Evolutionary conservation across 139 green algal genomes (phyloP).

Genomic region (Chlamydomonas asymmetrica): DNA sequence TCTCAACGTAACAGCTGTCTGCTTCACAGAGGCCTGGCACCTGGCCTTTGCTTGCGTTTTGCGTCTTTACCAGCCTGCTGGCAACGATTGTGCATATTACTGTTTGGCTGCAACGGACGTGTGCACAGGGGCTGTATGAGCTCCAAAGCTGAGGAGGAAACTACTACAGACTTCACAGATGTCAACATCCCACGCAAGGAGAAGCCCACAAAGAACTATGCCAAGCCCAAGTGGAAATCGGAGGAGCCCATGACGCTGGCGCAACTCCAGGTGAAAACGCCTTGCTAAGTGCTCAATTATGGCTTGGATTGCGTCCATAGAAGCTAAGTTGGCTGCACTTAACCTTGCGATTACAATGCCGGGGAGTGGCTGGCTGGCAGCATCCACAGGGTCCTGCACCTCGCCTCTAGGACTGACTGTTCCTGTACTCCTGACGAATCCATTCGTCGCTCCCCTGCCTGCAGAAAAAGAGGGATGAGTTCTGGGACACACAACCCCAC

Average conservation of each 20-base stretch:
- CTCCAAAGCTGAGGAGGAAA: too few relatives aligned
- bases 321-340: background rate
- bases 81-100: too few relatives aligned
- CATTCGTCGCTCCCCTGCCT: background rate
- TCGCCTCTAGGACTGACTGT: background rate
- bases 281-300: too few relatives aligned
- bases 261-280: constrained; percentile 48
- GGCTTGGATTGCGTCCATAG: background rate
- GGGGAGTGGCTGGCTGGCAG: background rate
- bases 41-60: too few relatives aligned
- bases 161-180: too few relatives aligned
- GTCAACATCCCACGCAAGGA: constrained; percentile 11
- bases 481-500: constrained; percentile 90
- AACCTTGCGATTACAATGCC: background rate
- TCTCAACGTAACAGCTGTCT: too few relatives aligned
- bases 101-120: too few relatives aligned
- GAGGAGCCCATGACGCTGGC: constrained; percentile 43
- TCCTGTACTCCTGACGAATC: background rate
- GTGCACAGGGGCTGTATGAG: too few relatives aligned
- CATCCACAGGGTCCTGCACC: background rate
- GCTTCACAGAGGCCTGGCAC: too few relatives aligned
- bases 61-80: too few relatives aligned
- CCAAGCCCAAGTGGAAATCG: constrained; percentile 50
- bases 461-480: constrained; percentile 78
- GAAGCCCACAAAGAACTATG: constrained; percentile 37